These are phyloP conservation scores for Monosporozyma siamensis DNA, from an alignment of 805 yeast species.

Conservation along the genomic window DNA sequence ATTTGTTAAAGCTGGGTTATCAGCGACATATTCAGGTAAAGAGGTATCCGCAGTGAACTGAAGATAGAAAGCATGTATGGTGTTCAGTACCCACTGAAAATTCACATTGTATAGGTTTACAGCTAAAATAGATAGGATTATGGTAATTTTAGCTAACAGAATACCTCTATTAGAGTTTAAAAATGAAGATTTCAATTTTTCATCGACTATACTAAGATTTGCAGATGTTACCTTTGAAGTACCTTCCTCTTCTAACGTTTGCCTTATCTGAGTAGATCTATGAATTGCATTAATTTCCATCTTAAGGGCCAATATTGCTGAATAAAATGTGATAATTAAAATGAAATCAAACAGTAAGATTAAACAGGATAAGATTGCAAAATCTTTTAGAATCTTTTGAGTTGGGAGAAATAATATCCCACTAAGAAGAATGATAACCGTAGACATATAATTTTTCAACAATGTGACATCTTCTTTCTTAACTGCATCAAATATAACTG, in stretches of 20 bases:
- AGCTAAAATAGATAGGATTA: conserved; percentile 48
- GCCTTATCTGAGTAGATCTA: conserved; percentile 64
- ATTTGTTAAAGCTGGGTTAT: background rate
- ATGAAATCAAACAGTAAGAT: conserved; percentile 63
- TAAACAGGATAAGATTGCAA: conserved; percentile 64
- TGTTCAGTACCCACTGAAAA: conserved; percentile 45
- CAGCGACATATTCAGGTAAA: background rate
- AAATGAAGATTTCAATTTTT: conserved; percentile 46
- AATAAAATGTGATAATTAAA: conserved; percentile 68
- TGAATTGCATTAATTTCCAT: conserved; percentile 82
- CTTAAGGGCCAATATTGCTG: conserved; percentile 77
- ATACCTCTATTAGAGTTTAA: conserved; percentile 35
- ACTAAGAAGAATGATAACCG: conserved; percentile 54
- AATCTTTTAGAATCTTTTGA: conserved; percentile 65
- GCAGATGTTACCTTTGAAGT: conserved; percentile 35
- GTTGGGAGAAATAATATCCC: conserved; percentile 53
- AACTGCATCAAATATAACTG: conserved; percentile 30
- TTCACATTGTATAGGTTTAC: conserved; percentile 62
- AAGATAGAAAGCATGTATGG: background rate
- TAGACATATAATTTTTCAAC: conserved; percentile 65
- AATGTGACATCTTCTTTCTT: conserved; percentile 28
- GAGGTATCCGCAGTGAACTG: conserved; percentile 3
- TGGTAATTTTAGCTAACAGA: conserved; percentile 47
- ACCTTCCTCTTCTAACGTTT: conserved; percentile 89
- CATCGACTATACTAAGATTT: conserved; percentile 12